phyloP scores from a whole-genome alignment of 1,139 yeast species.

The Saccharomyces hybrid region DNA sequence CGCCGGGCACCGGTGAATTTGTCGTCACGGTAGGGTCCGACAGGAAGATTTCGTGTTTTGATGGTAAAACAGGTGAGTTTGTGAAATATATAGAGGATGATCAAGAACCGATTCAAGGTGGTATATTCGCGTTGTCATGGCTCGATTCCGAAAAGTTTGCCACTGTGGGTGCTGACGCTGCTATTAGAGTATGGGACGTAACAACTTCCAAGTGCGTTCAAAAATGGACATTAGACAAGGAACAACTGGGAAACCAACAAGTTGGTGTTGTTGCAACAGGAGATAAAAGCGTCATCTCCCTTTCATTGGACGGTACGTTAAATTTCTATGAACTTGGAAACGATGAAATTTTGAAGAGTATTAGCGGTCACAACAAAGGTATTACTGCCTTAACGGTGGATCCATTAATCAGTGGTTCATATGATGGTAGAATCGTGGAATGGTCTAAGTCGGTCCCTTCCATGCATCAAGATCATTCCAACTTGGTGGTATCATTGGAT shows the following conservation, averaged over 20 bases:
- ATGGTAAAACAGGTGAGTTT: constrained; percentile 82
- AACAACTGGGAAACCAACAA: constrained; percentile 55
- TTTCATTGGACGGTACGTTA: constrained; percentile 67
- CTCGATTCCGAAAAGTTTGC: constrained; percentile 52
- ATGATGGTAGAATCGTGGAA: constrained; percentile 65
- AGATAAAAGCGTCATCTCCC: constrained; percentile 49
- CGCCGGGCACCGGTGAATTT: constrained; percentile 64
- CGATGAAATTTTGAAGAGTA: constrained; percentile 37
- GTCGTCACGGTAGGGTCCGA: constrained; percentile 86
- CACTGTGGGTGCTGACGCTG: constrained; percentile 79
- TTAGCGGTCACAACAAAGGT: constrained; percentile 77
- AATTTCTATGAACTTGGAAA: constrained; percentile 33
- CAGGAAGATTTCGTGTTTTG: constrained; percentile 66
- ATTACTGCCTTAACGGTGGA: constrained; percentile 51
- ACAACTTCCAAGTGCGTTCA: constrained; percentile 35
- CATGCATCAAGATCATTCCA: constrained; percentile 43
- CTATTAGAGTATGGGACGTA: constrained; percentile 59
- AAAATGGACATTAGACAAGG: constrained; percentile 39
- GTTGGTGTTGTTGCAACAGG: constrained; percentile 71
- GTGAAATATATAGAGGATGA: constrained; percentile 43
- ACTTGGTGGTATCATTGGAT: constrained; percentile 45
- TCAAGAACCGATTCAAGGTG: constrained; percentile 56
- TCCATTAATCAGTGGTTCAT: constrained; percentile 56
- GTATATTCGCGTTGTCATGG: constrained; percentile 76
- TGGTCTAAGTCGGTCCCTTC: constrained; percentile 42